Evolutionary conservation across 441 rosid species (phyloP), one percentile per base, ranked within the genome.

Genomic region (Biscutella auriculata): DNA sequence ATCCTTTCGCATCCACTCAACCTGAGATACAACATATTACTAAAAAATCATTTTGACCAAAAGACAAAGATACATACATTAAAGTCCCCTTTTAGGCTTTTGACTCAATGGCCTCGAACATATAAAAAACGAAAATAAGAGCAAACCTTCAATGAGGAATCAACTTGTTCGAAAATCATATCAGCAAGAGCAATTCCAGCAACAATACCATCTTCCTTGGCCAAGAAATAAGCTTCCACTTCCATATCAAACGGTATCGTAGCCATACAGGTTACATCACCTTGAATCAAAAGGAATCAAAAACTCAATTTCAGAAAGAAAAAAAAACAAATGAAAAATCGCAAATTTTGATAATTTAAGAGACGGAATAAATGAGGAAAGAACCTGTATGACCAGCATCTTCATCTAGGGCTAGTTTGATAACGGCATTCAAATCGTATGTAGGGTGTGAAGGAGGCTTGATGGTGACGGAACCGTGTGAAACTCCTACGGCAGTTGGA

Each of bases 401-500:
- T 73, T 93, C 99, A 36, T 88, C 74, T 10, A 93, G 77, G 16
- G 96, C 85, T n/a, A 85, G 79, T 62, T 82, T 82, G 45, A 93
- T 79, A 23, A 77, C 63, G 8, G 80, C 86, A 69, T 76, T 78
- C 67, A 93, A 74, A 75, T 89, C 88, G 69, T 89, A 89, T 2
- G 90, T 83, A 34, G 99, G 95, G 57, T 85, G 97, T n/a, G 81
- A 82, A 60, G 99, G 99, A 57, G 95, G 93, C 67, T 85, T 82
- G 57, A 85, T 74, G 11, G 77, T 42, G 77, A 81, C 44, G 13
- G 87, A 69, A 17, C 63, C 67, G 11, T 60, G 60, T 4, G 82
- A 69, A 35, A 61, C 12, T 49, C 69, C 68, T 21, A 74, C 60
- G 48, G 53, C 59, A 15, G 60, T 55, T 37, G 63, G 66, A 63